Evolutionary conservation across 768 basidiomycete species (phyloP), one percentile per base, ranked within the genome.

Genomic region (Neoboletus subvelutipes): DNA sequence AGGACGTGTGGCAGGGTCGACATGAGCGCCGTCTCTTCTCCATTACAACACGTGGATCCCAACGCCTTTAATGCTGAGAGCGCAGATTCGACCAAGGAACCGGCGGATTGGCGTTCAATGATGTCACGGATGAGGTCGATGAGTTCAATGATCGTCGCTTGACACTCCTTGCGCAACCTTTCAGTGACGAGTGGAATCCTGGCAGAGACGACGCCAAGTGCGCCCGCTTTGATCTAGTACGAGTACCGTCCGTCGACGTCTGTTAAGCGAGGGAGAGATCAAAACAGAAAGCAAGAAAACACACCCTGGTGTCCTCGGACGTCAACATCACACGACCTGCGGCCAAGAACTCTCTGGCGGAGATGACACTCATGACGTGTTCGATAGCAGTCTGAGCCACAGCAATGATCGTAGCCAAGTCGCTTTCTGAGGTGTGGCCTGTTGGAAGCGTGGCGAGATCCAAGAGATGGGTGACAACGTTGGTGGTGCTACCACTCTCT

Each of bases 1-100:
- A 95, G 71, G 3, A 90, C 64, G 5, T 77, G 68, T 2, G 90
- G 87, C 9, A 95, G 69, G 3, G 82, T 72, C 18, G 80, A 77
- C 0, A 85, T 75, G 7, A 96, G 68, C 0, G 81, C 67, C 11
- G 77, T 67, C 61, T 94, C 90, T 72, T 98, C 94, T 34, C 84
- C 84, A 0, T 80, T 54, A 45, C 78, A 74, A 43, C 85, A 74
- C 0, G 90, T 86, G 0, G 73, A 65, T 20, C 81, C 82, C 50
- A 96, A 76, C 0, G 81, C 76, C 28, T 77, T 76, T 50, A 96
- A 67, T 4, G 90, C 86, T 15, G 72, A 70, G 53, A 90, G 77
- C n/a, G 85, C 81, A 47, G 82, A 73, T 3, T 67, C 56, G 7
- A 73, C 67, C n/a, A 84, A 67, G 3, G 68, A 46, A 3, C 71